Conservation (phyloP, 129 eudicot species). For the Solidago caesia region DNA sequence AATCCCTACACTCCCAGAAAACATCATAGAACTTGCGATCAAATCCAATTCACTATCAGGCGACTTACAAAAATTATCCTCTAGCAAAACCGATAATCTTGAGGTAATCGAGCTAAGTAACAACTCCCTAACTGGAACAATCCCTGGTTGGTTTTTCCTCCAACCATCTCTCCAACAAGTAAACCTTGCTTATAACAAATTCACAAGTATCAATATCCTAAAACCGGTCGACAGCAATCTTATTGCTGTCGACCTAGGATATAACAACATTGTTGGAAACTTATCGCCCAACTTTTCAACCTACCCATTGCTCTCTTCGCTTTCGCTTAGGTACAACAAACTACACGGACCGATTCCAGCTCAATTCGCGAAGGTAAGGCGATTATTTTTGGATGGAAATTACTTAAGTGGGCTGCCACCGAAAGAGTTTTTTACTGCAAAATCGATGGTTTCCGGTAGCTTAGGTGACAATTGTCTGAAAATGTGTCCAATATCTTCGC, state of each 20-base stretch:
- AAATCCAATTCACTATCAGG: conserved; percentile 70
- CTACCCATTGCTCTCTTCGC: conserved; percentile 51
- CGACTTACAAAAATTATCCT: conserved; percentile 30
- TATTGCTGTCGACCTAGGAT: conserved; percentile 77
- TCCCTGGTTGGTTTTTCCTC: conserved; percentile 61
- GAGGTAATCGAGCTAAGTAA: conserved; percentile 73
- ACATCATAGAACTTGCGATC: conserved; percentile 52
- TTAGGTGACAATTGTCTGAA: conserved; percentile 81
- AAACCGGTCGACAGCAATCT: conserved; percentile 55
- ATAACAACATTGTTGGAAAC: conserved; percentile 52
- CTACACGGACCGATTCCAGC: conserved; percentile 76
- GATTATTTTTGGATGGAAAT: conserved; percentile 81
- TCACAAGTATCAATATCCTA: conserved; percentile 57
- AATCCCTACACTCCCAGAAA: conserved; percentile 60
- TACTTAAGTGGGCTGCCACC: conserved; percentile 85
- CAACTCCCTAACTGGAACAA: conserved; percentile 56
- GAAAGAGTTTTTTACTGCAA: conserved; percentile 56
- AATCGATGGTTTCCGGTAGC: conserved; percentile 58
- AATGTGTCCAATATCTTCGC: conserved; percentile 62
- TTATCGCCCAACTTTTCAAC: conserved; percentile 50
- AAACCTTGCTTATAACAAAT: conserved; percentile 61
- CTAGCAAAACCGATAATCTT: conserved; percentile 44
- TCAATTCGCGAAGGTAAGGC: conserved; percentile 54
- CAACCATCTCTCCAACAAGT: conserved; percentile 66
- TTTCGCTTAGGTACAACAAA: conserved; percentile 63